phyloP scores from a whole-genome alignment of 495 filamentous ascomycete genomes.

The Aspergillus egyptiacus region DNA sequence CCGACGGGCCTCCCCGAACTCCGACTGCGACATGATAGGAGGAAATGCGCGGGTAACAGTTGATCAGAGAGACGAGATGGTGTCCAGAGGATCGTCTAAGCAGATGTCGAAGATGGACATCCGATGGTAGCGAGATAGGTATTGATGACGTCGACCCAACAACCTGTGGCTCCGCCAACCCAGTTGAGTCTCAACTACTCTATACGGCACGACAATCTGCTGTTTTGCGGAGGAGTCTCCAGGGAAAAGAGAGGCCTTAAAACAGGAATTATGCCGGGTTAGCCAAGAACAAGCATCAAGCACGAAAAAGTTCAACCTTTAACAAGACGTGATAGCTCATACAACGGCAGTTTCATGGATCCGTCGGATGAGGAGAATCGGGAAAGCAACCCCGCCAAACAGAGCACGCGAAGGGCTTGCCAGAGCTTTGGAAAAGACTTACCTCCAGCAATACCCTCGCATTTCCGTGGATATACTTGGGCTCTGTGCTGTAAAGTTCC shows the following conservation, averaged over 20 bases:
- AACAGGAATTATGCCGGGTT: not conserved
- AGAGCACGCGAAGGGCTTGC: not conserved
- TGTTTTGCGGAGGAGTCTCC: not conserved
- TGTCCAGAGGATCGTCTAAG: not conserved
- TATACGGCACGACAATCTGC: not conserved
- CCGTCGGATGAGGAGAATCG: not conserved
- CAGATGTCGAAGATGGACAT: not conserved
- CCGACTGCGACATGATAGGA: constrained; percentile 29
- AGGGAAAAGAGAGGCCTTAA: not conserved
- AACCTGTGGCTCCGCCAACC: not conserved
- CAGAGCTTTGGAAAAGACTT: not conserved
- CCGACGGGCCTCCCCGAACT: constrained; percentile 28
- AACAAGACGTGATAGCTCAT: too few relatives aligned
- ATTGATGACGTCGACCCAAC: constrained; percentile 25
- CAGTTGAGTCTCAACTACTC: not conserved
- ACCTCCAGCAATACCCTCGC: not conserved
- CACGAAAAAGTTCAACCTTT: not conserved
- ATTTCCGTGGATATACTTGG: not conserved
- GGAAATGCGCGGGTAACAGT: not conserved
- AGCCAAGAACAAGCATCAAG: not conserved
- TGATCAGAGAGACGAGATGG: not conserved
- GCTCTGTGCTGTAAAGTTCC: not conserved
- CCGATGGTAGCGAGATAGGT: constrained; percentile 7
- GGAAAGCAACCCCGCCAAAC: not conserved
- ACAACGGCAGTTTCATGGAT: not conserved